Base-by-base conservation (phyloP, 495 filamentous ascomycete genomes). In the Talaromyces stipitatus region DNA sequence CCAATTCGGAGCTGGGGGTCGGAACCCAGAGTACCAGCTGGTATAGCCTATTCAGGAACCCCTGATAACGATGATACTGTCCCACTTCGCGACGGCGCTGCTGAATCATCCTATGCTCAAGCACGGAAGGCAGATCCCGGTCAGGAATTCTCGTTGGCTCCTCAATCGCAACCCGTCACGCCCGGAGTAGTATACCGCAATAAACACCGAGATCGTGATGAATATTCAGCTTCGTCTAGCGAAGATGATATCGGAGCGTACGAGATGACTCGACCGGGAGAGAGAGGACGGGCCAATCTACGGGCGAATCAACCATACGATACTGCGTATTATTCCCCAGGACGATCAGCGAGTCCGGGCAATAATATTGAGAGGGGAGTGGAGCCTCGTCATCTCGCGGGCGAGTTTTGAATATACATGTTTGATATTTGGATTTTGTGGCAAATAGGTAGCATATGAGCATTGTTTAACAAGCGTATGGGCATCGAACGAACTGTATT, bases 1-100 rank as follows among this genome's bases (percentile, higher is more conserved):
- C 78, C 83, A 2, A 85, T 85, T 57, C 77, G 82, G 16, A 74
- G 72, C 26, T 86, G 83, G 83, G 83, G 78, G 2, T 69, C 67
- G 2, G 70, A 73, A 2, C 72, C 74, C 3, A 56, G 61, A 2
- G 51, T 59, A 11, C 73, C 74, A 1, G 16, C 56, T 20, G 23
- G 29, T 16, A 18, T 52, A 7, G 22, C n/a, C n/a, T n/a, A n/a
- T n/a, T n/a, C n/a, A n/a, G n/a, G n/a, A n/a, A n/a, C n/a, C n/a
- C n/a, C 51, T 3, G 27, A 61, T 2, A 57, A 52, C 22, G 69
- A 74, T 6, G 72, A 69, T 50, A 61, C 61, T 8, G 57, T 60
- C 14, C 63, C 70, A 22, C 64, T 76, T 7, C 68, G 65, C 33
- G 70, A 73, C 45, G 63, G 59, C 10, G 69, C 67, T 33, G 61